Percentiles rank a stretch among this genome's conserved stretches.
phyloP scores from a whole-genome alignment of 176 grass and related monocot genomes.

The Eleusine coracana region DNA sequence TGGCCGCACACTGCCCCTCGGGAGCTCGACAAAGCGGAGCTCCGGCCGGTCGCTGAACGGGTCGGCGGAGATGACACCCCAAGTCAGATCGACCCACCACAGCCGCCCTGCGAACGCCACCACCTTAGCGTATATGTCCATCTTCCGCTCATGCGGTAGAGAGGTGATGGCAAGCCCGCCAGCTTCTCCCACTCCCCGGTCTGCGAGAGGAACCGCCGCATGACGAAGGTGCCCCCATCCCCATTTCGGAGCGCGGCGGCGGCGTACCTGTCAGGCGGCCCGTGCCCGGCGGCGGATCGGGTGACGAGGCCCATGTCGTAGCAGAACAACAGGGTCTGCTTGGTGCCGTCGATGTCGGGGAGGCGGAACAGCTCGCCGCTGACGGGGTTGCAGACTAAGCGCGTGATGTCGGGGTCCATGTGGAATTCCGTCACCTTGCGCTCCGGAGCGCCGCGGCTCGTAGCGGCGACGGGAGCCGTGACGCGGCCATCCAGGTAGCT shows the following conservation, averaged over 20 bases:
- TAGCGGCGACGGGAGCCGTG: neutral
- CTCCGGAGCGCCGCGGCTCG: neutral
- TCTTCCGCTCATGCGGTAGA: neutral
- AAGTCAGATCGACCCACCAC: conserved; percentile 29
- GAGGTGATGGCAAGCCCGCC: conserved; percentile 1
- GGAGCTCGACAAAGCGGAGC: neutral
- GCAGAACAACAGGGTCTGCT: neutral
- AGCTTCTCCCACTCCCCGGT: conserved; percentile 25
- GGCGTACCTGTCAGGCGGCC: conserved; percentile 27
- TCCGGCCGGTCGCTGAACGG: conserved; percentile 14
- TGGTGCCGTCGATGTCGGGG: conserved; percentile 6
- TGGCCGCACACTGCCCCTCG: neutral
- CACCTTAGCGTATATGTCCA: neutral
- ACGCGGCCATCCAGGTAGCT: neutral
- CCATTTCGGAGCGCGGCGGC: neutral
- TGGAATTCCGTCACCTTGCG: neutral
- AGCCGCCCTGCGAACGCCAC: conserved; percentile 12
- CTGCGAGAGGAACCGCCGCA: conserved; percentile 9
- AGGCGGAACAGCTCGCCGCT: conserved; percentile 29
- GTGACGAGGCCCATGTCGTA: neutral
- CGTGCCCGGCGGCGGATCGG: neutral
- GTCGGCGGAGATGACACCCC: neutral
- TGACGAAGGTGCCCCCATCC: neutral
- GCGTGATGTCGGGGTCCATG: neutral
- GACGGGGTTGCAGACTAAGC: conserved; percentile 21